These are phyloP conservation scores for Platanthera guangdongensis DNA, from an alignment of 106 monocot genomes.

Conservation along the genomic window DNA sequence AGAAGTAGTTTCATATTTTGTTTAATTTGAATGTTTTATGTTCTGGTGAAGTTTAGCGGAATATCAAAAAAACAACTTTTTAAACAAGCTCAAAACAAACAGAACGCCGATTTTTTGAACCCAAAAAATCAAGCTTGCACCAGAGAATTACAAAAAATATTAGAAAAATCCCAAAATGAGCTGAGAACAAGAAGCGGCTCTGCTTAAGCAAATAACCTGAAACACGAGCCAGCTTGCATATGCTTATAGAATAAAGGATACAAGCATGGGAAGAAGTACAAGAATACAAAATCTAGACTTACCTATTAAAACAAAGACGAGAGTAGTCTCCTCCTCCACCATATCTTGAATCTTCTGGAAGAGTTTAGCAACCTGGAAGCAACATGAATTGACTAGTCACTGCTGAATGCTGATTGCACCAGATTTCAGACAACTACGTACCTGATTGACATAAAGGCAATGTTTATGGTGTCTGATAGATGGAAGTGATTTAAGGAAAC, in stretches of 20 bases:
- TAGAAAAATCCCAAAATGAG: not conserved
- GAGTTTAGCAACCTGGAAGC: constrained; percentile 81
- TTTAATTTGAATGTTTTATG: not conserved
- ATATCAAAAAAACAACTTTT: not conserved
- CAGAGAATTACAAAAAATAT: not conserved
- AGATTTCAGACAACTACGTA: not conserved
- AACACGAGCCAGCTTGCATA: not conserved
- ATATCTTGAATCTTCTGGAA: constrained; percentile 99
- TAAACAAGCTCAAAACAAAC: not conserved
- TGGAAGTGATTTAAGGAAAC: not conserved
- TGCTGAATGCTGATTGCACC: constrained; percentile 1
- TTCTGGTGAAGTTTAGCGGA: not conserved
- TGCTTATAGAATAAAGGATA: not conserved
- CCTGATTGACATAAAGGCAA: not conserved
- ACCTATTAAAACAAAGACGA: constrained; percentile 99
- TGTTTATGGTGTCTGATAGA: not conserved
- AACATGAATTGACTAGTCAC: not conserved
- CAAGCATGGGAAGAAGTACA: not conserved
- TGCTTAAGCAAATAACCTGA: not conserved
- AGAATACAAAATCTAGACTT: constrained; percentile 11
- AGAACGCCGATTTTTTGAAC: not conserved
- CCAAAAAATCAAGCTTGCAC: not conserved
- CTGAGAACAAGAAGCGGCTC: not conserved
- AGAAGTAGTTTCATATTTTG: not conserved
- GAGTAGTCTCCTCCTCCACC: constrained; percentile 94